A percentile compares a stretch with the other conserved stretches of the same genome.
Conservation (phyloP, 1,139 yeast genomes). For the Geotrichum phurueaensis region DNA sequence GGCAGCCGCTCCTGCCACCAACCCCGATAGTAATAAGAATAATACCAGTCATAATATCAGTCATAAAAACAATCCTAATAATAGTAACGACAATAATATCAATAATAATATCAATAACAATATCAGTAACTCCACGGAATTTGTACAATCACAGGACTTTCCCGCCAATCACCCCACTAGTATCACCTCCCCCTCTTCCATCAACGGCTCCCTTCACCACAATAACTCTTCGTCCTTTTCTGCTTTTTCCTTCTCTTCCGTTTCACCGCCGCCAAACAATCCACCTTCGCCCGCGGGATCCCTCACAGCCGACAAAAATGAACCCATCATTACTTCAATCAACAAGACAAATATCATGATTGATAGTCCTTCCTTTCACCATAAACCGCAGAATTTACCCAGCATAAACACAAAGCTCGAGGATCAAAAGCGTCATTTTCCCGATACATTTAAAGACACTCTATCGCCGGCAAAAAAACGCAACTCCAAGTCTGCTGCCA, state of each 20-base stretch:
- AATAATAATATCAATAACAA: no score
- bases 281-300: background rate
- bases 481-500: background rate
- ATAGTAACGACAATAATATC: no score
- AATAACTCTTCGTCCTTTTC: background rate
- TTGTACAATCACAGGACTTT: background rate
- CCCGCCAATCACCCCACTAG: background rate
- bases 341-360: background rate
- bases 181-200: background rate
- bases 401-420: background rate
- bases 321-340: background rate
- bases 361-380: background rate
- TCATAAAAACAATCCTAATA: no score
- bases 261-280: background rate
- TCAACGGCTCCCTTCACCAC: background rate
- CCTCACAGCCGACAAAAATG: background rate
- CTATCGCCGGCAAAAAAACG: slow-evolving; percentile 3
- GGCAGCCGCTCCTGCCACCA: background rate
- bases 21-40: no score
- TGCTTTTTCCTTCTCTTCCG: background rate
- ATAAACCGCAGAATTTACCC: background rate
- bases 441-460: background rate
- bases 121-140: background rate
- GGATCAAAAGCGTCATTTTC: background rate
- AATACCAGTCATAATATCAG: no score